phyloP scores from a whole-genome alignment of 108 stramenopile species.

The Conticribra guillardii region DNA sequence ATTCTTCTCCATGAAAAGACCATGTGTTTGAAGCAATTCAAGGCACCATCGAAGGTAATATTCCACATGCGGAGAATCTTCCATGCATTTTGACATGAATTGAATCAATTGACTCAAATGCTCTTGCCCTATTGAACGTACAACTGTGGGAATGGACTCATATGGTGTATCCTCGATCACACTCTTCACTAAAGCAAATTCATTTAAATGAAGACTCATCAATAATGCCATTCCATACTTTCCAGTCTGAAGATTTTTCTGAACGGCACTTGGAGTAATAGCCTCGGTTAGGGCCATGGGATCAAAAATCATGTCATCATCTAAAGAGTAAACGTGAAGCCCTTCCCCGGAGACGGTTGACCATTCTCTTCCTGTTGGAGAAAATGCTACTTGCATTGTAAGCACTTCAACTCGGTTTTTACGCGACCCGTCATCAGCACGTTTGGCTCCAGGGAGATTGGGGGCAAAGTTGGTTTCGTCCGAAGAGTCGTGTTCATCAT shows the following conservation, averaged over 20 bases:
- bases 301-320: slow-evolving; percentile 94
- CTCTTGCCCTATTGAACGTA: slow-evolving; percentile 66
- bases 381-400: slow-evolving; percentile 82
- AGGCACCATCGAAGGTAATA: slow-evolving; percentile 89
- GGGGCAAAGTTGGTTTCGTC: slow-evolving; percentile 72
- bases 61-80: slow-evolving; percentile 86
- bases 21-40: slow-evolving; percentile 78
- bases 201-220: slow-evolving; percentile 89
- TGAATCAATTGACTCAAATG: slow-evolving; percentile 82
- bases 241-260: slow-evolving; percentile 59
- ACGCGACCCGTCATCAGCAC: slow-evolving; percentile 88
- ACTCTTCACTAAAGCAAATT: slow-evolving; percentile 71
- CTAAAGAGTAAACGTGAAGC: slow-evolving; percentile 88
- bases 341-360: slow-evolving; percentile 90
- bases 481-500: slow-evolving; percentile 80
- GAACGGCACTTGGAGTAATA: slow-evolving; percentile 84
- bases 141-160: slow-evolving; percentile 75
- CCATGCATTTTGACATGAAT: slow-evolving; percentile 77
- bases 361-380: slow-evolving; percentile 90
- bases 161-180: slow-evolving; percentile 86
- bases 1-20: slow-evolving; percentile 81
- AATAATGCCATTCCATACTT: slow-evolving; percentile 73
- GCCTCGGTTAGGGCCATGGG: slow-evolving; percentile 88
- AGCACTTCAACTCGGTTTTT: slow-evolving; percentile 86
- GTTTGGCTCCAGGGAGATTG: slow-evolving; percentile 81